A percentile compares a stretch with the other conserved stretches of the same genome.
phyloP scores from a whole-genome alignment of 2,329 filamentous ascomycete species.

The Fusarium heterosporum region DNA sequence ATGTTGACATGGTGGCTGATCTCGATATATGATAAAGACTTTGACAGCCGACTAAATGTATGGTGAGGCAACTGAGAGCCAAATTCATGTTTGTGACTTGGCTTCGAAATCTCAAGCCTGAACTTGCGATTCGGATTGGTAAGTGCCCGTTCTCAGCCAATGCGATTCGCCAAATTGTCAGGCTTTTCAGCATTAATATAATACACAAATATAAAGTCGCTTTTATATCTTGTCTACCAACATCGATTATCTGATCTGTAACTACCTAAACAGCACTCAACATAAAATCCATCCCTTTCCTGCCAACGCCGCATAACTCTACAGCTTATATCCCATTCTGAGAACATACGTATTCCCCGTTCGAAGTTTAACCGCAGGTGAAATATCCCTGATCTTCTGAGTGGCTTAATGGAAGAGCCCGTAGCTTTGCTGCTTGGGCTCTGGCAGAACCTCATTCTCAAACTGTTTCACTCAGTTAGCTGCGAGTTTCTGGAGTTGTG shows the following conservation, averaged over 20 bases:
- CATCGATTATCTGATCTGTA: conserved; percentile 21
- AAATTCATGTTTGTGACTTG: background rate
- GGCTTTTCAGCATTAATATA: background rate
- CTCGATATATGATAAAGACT: background rate
- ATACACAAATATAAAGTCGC: background rate
- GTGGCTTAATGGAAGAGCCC: conserved; percentile 55
- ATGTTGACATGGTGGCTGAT: background rate
- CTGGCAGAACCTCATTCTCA: conserved; percentile 55
- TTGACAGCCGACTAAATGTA: background rate
- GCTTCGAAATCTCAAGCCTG: background rate
- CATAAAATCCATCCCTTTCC: conserved; percentile 30
- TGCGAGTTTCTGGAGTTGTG: background rate
- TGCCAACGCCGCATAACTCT: conserved; percentile 45
- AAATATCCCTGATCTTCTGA: background rate
- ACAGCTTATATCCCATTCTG: conserved; percentile 35
- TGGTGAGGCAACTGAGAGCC: background rate
- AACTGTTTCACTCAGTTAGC: conserved; percentile 50
- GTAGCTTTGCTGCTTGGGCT: conserved; percentile 50
- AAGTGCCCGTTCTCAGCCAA: background rate
- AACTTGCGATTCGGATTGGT: background rate
- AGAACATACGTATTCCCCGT: conserved; percentile 7
- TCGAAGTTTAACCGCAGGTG: conserved; percentile 3
- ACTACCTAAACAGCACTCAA: conserved; percentile 30
- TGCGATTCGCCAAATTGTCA: background rate
- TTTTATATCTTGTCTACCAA: conserved; percentile 25